Evolutionary conservation across 2,329 filamentous ascomycete genomes (phyloP).

Genomic region (Cryphonectria naterciae): DNA sequence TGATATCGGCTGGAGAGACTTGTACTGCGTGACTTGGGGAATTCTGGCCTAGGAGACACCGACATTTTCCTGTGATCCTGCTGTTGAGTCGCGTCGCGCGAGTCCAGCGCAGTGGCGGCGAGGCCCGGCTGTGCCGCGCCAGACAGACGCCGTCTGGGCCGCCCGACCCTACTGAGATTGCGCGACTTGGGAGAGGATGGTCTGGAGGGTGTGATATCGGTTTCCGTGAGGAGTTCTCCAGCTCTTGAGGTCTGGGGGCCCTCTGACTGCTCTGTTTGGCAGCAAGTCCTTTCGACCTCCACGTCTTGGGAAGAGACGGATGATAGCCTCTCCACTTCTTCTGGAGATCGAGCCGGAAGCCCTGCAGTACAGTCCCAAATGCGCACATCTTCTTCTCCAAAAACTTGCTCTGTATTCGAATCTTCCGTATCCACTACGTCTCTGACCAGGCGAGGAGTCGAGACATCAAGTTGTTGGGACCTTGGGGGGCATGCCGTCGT

Average conservation of each 20-base stretch:
- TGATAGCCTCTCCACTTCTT: neutral
- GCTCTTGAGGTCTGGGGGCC: neutral
- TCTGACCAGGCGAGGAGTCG: conserved; percentile 11
- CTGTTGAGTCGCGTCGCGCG: neutral
- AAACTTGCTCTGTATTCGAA: neutral
- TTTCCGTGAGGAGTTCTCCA: neutral
- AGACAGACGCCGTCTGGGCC: conserved; percentile 4
- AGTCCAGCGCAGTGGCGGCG: neutral
- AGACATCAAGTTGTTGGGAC: conserved; percentile 38
- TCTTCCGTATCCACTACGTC: conserved; percentile 20
- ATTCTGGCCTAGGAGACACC: conserved; percentile 33
- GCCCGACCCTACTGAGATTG: conserved; percentile 19
- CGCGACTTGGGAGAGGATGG: conserved; percentile 25
- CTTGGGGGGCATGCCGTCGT: conserved; percentile 39
- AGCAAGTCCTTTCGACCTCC: neutral
- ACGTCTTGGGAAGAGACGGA: neutral
- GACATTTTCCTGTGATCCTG: neutral
- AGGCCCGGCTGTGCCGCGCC: conserved; percentile 8
- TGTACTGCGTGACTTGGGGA: conserved; percentile 43
- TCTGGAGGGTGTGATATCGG: neutral
- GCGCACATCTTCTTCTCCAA: neutral
- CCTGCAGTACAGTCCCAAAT: neutral
- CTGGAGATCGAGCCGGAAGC: neutral
- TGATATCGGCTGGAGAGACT: conserved; percentile 33
- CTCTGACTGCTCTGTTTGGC: neutral